phyloP scores from a whole-genome alignment of 1,139 yeast species.

The Pichia sp. region DNA sequence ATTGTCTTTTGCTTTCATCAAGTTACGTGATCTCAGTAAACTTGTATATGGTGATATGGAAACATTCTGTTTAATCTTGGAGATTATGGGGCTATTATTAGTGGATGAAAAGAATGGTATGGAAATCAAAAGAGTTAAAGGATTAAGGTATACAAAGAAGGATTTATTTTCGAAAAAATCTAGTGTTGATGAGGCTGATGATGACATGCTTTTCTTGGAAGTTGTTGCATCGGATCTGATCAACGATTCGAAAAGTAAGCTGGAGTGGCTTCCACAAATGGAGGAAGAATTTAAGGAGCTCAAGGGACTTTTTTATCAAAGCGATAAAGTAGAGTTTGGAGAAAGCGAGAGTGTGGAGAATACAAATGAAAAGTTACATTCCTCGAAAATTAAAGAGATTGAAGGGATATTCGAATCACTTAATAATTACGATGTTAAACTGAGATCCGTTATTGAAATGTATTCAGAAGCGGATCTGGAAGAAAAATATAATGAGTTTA shows the following conservation, averaged over 20 bases:
- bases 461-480: slow-evolving; percentile 5
- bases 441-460: slow-evolving; percentile 10
- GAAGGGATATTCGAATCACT: slow-evolving; percentile 15
- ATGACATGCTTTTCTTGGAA: slow-evolving; percentile 26
- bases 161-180: not conserved
- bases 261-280: slow-evolving; percentile 27
- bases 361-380: not conserved
- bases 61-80: slow-evolving; percentile 60
- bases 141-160: slow-evolving; percentile 46
- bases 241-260: slow-evolving; percentile 24
- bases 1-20: slow-evolving; percentile 22
- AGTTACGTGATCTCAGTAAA: slow-evolving; percentile 36
- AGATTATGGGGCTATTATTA: slow-evolving; percentile 71
- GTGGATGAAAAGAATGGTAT: slow-evolving; percentile 39
- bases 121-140: slow-evolving; percentile 64
- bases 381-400: slow-evolving; percentile 5
- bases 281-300: slow-evolving; percentile 3
- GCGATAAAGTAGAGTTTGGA: slow-evolving; percentile 6
- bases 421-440: slow-evolving; percentile 14
- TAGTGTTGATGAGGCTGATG: slow-evolving; percentile 15
- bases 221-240: slow-evolving; percentile 33
- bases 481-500: slow-evolving; percentile 24
- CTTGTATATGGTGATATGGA: slow-evolving; percentile 35
- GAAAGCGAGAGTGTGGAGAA: slow-evolving; percentile 9
- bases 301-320: not conserved